A percentile compares a stretch with the other conserved stretches of the same genome.
Conservation (phyloP, 2,329 filamentous ascomycete genomes). For the Fusarium tuaranense region DNA sequence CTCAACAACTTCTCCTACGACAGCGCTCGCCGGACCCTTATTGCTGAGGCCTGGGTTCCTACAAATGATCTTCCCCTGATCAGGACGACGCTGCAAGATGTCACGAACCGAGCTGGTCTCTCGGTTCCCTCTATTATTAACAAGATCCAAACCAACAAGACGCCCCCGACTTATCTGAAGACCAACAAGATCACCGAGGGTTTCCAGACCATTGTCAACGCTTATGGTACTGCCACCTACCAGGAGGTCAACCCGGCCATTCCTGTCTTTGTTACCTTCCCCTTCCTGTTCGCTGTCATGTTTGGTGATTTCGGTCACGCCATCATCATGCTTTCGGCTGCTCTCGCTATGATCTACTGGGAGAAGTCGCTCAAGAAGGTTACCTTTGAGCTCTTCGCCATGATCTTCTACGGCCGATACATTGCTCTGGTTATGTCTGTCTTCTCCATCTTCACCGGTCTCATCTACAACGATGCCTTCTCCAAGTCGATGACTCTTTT, state of each 20-base stretch:
- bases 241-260: conserved; percentile 96
- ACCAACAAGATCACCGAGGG: conserved; percentile 98
- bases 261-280: conserved; percentile 96
- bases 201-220: conserved; percentile 99
- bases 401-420: conserved; percentile 99
- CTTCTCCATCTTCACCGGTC: conserved; percentile 96
- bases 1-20: conserved; percentile 98
- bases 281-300: conserved; percentile 99
- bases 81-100: conserved; percentile 93
- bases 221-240: conserved; percentile 97
- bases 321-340: conserved; percentile 85
- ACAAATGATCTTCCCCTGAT: conserved; percentile 91
- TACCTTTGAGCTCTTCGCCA: conserved; percentile 91
- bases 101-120: conserved; percentile 93
- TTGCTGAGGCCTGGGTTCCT: conserved; percentile 97
- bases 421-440: conserved; percentile 98
- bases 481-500: conserved; percentile 93
- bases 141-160: conserved; percentile 96
- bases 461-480: conserved; percentile 98
- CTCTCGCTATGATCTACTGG: conserved; percentile 94
- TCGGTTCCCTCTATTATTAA: conserved; percentile 99
- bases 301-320: conserved; percentile 98
- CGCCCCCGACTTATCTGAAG: conserved; percentile 95
- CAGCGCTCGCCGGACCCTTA: conserved; percentile 92
- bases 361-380: conserved; percentile 95